Base-by-base conservation (phyloP, 768 basidiomycete genomes). In the Cytidiella melzeri region DNA sequence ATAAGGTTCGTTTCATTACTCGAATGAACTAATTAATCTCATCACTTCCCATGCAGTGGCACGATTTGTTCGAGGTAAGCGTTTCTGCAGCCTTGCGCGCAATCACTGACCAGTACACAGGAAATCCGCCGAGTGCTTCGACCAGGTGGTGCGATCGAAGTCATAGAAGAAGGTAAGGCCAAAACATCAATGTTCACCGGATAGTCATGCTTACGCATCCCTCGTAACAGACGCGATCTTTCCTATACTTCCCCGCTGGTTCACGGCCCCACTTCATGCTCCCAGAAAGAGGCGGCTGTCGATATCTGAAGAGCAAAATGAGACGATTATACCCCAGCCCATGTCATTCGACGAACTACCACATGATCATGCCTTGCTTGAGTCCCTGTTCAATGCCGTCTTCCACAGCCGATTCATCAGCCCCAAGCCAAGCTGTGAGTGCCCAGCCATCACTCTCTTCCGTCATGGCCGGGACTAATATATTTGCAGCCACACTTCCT, bases 241-340 rank as follows among this genome's bases (percentile, higher is more conserved):
- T 60, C 87, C 87, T n/a, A 67, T 67, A 3, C 73, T 90, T 30
- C 86, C 87, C 19, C 76, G 75, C 30, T 89, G 86, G 85, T 90
- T 87, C 57, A 88, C 87, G 1, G 70, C 74, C 34, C 83, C 84
- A 7, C 73, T 88, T 45, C 79, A 83, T 24, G 70, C 70, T 24
- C 77, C 57, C 24, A 28, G 50, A 10, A 51, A 52, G 30, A 71
- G 57, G 68, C 75, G 19, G 63, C 70, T 53, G 70, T 74, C 43
- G 61, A 72, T 76, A 37, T 75, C 81, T 36, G 68, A 76, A 38
- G 73, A 79, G 55, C 69, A 73, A 26, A 73, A 79, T 44, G 74
- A 72, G 27, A 63, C 71, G 30, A 69, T 68, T 46, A 68, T 65
- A 36, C 63, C 55, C 28, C 45, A 41, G 15, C 2, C 57, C 12